Percentiles rank a stretch among this genome's conserved stretches.
phyloP scores from a whole-genome alignment of 495 filamentous ascomycete genomes.

The Penicillium canariense region DNA sequence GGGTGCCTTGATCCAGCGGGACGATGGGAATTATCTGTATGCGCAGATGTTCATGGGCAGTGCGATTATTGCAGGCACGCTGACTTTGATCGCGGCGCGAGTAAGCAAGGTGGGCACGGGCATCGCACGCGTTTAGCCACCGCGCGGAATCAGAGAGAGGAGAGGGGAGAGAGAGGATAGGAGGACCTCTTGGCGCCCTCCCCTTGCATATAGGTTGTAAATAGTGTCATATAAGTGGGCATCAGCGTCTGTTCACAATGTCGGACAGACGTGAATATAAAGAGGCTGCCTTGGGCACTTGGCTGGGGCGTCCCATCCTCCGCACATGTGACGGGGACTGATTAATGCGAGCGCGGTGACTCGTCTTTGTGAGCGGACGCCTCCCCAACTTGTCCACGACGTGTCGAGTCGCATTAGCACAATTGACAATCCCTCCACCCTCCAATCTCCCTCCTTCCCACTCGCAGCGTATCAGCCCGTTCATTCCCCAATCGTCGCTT shows the following conservation, averaged over 20 bases:
- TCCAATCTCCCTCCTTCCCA: no score
- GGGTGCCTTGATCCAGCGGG: slow-evolving; percentile 55
- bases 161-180: not conserved
- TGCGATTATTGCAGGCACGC: slow-evolving; percentile 48
- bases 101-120: slow-evolving; percentile 38
- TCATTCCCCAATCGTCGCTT: not conserved
- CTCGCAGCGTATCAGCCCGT: no score
- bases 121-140: slow-evolving; percentile 27
- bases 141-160: not conserved
- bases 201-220: slow-evolving; percentile 8
- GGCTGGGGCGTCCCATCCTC: no score
- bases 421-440: no score
- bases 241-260: no score
- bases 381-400: no score
- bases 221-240: not conserved
- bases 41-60: slow-evolving; percentile 56
- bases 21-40: slow-evolving; percentile 52
- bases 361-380: not conserved
- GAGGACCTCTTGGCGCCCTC: no score
- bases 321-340: slow-evolving; percentile 6
- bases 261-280: slow-evolving; percentile 5
- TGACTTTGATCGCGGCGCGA: slow-evolving; percentile 48
- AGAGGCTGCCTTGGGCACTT: not conserved
- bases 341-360: slow-evolving; percentile 13
- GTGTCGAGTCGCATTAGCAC: no score